Evolutionary conservation across 2,329 filamentous ascomycete genomes (phyloP).

Genomic region (Ophiocordyceps unilateralis): DNA sequence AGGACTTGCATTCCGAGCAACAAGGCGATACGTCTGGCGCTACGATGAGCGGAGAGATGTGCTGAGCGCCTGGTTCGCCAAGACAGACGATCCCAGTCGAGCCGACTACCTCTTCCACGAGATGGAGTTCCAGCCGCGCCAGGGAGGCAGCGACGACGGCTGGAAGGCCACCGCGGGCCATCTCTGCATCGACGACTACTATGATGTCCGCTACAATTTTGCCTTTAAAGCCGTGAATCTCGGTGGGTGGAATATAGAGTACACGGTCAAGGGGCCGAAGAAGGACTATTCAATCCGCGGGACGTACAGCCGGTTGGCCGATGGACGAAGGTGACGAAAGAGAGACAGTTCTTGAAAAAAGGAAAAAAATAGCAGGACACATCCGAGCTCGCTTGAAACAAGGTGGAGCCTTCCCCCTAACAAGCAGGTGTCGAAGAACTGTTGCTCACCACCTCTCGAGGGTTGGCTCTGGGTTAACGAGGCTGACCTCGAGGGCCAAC

Average conservation of each 20-base stretch:
- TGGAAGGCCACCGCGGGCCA: constrained; percentile 53
- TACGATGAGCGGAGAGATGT: constrained; percentile 43
- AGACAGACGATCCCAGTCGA: constrained; percentile 39
- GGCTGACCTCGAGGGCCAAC: too few species aligned
- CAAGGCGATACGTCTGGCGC: constrained; percentile 53
- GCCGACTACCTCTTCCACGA: constrained; percentile 64
- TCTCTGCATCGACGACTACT: constrained; percentile 54
- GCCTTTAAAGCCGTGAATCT: constrained; percentile 39
- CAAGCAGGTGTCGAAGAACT: too few species aligned
- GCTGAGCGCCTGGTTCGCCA: constrained; percentile 59
- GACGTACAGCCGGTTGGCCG: constrained; percentile 25
- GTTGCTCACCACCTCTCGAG: too few species aligned
- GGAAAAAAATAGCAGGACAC: too few species aligned
- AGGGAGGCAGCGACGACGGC: constrained; percentile 17
- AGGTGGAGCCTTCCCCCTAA: too few species aligned
- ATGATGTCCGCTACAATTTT: constrained; percentile 55
- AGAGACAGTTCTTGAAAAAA: not conserved
- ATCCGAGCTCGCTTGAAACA: too few species aligned
- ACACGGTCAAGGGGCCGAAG: constrained; percentile 51
- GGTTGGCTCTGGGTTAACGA: too few species aligned
- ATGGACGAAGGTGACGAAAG: not conserved
- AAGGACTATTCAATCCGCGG: constrained; percentile 54
- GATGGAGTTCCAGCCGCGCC: constrained; percentile 39
- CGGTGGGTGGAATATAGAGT: constrained; percentile 39
- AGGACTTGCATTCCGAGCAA: constrained; percentile 40